phyloP scores from a whole-genome alignment of 768 basidiomycete species.

The Royoungia palumana region DNA sequence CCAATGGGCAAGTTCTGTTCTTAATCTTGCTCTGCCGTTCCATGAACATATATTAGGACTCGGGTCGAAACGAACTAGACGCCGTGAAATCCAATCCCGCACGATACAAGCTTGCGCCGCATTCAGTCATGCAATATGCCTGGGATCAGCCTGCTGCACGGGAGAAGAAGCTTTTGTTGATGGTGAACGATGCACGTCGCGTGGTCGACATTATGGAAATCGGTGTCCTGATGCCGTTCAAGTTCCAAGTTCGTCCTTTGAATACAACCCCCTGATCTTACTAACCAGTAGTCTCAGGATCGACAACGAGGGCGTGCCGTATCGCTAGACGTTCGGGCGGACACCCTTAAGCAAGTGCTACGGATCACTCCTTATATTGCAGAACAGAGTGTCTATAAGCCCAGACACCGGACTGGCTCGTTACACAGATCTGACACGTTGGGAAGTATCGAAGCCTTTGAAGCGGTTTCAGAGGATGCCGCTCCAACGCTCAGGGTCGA shows the following conservation, averaged over 20 bases:
- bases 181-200: slow-evolving; percentile 57
- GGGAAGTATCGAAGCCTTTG: slow-evolving; percentile 71
- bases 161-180: slow-evolving; percentile 74
- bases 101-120: slow-evolving; percentile 57
- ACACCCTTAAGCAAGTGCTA: slow-evolving; percentile 79
- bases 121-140: slow-evolving; percentile 64
- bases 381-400: slow-evolving; percentile 86
- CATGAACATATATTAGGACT: slow-evolving; percentile 41
- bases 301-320: slow-evolving; percentile 60
- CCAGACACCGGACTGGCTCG: slow-evolving; percentile 47
- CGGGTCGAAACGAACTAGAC: slow-evolving; percentile 37
- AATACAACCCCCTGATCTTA: background rate
- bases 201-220: slow-evolving; percentile 93
- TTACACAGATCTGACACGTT: slow-evolving; percentile 66
- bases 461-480: slow-evolving; percentile 77
- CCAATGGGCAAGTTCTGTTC: slow-evolving; percentile 58
- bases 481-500: slow-evolving; percentile 61
- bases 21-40: background rate
- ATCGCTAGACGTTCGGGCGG: slow-evolving; percentile 90
- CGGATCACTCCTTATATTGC: slow-evolving; percentile 85
- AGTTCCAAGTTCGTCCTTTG: slow-evolving; percentile 57
- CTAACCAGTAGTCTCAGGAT: slow-evolving; percentile 35
- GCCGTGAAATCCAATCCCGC: slow-evolving; percentile 36
- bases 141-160: slow-evolving; percentile 91
- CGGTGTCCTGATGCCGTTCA: slow-evolving; percentile 86